These are phyloP conservation scores for Begonia peltatifolia DNA, from an alignment of 306 rosid species.

Conservation along the genomic window DNA sequence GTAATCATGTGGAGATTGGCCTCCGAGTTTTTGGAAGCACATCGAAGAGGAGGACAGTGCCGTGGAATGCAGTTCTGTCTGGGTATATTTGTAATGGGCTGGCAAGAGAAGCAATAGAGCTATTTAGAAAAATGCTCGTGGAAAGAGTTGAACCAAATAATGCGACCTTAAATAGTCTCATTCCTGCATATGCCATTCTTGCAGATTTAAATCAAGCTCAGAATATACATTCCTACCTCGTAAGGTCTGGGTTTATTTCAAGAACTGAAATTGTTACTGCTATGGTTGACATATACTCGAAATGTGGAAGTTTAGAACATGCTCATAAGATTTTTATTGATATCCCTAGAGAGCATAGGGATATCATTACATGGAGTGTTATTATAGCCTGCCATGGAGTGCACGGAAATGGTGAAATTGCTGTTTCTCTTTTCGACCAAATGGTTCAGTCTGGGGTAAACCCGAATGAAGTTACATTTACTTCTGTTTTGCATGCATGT, in stretches of 20 bases:
- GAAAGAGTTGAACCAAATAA: conserved; percentile 39
- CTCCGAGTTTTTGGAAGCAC: conserved; percentile 38
- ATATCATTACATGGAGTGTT: conserved; percentile 59
- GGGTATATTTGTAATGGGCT: conserved; percentile 48
- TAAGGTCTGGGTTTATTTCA: conserved; percentile 48
- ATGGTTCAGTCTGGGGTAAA: conserved; percentile 62
- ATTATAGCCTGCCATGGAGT: conserved; percentile 62
- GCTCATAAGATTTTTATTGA: conserved; percentile 45
- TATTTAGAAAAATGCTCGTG: conserved; percentile 52
- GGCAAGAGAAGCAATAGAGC: conserved; percentile 48
- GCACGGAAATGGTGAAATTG: conserved; percentile 62
- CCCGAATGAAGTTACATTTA: conserved; percentile 68
- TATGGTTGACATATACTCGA: conserved; percentile 60
- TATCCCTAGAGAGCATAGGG: conserved; percentile 36
- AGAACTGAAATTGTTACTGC: conserved; percentile 51
- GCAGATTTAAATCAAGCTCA: conserved; percentile 59
- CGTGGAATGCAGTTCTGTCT: conserved; percentile 71
- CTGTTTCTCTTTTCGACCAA: conserved; percentile 56
- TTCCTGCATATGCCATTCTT: conserved; percentile 64
- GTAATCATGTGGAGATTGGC: conserved; percentile 25
- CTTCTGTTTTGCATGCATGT: conserved; percentile 76
- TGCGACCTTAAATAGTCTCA: conserved; percentile 56
- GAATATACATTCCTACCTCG: conserved; percentile 55
- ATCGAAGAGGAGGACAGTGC: conserved; percentile 47
- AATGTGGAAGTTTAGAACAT: conserved; percentile 51